Conservation (phyloP, 2,329 filamentous ascomycete genomes). For the Diaporthe sp. region DNA sequence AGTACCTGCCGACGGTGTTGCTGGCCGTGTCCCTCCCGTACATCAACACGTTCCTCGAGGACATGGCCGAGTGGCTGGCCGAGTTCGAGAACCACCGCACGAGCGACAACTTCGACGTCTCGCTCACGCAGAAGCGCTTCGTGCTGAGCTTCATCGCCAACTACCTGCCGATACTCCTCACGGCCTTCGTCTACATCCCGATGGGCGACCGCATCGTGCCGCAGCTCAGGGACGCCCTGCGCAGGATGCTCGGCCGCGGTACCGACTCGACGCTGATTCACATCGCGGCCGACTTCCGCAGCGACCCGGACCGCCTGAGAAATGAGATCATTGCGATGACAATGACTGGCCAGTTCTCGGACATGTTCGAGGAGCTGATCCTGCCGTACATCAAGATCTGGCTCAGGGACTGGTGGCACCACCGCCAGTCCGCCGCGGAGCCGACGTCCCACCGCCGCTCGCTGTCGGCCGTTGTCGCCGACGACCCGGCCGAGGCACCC, state of each 20-base stretch:
- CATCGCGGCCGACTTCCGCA: conserved; percentile 70
- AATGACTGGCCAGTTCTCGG: conserved; percentile 79
- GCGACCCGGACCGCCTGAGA: conserved; percentile 75
- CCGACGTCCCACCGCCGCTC: conserved; percentile 49
- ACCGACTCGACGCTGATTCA: conserved; percentile 60
- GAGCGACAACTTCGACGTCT: conserved; percentile 75
- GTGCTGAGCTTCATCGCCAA: conserved; percentile 85
- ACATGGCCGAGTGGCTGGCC: conserved; percentile 73
- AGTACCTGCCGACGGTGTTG: conserved; percentile 80
- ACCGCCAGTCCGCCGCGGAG: conserved; percentile 2
- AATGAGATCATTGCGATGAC: conserved; percentile 84
- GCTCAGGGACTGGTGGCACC: conserved; percentile 59
- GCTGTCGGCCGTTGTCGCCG: conserved; percentile 57
- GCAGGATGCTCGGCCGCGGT: conserved; percentile 13
- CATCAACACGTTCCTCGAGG: conserved; percentile 73
- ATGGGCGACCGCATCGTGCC: conserved; percentile 76
- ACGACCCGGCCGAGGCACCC: conserved; percentile 72
- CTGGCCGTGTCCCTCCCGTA: conserved; percentile 77
- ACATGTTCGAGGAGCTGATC: conserved; percentile 79
- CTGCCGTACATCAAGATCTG: conserved; percentile 77
- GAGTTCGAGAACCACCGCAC: conserved; percentile 84
- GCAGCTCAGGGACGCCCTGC: conserved; percentile 63
- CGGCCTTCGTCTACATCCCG: conserved; percentile 84
- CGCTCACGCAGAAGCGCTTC: conserved; percentile 81
- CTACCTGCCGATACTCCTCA: conserved; percentile 81